Conservation (phyloP, 208 protist genomes). For the Trypanosoma avium region DNA sequence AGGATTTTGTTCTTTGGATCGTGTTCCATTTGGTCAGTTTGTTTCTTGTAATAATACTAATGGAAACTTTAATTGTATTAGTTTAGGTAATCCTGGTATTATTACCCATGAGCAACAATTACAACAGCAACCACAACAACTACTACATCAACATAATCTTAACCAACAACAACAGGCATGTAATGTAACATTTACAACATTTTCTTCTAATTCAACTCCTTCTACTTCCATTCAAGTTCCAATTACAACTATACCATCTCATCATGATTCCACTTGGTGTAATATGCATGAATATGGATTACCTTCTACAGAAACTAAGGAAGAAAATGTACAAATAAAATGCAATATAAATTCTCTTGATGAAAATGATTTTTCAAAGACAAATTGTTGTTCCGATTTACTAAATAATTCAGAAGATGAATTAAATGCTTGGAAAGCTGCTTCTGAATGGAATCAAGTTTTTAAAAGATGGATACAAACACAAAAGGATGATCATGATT, state of each 20-base stretch:
- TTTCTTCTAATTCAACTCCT: conserved; percentile 20
- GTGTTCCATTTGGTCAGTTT: background rate
- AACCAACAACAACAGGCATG: conserved; percentile 24
- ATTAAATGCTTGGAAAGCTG: background rate
- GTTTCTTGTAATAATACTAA: background rate
- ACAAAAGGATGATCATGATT: background rate
- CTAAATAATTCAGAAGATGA: background rate
- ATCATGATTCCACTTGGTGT: background rate
- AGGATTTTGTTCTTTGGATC: background rate
- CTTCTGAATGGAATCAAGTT: background rate
- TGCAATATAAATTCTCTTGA: background rate
- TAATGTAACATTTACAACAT: conserved; percentile 15
- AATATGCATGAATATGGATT: background rate
- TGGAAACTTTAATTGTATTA: conserved; percentile 10
- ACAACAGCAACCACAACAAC: conserved; percentile 1
- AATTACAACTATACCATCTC: background rate
- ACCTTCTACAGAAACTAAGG: background rate
- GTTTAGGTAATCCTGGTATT: too few species aligned
- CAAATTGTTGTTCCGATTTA: background rate
- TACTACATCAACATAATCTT: conserved; percentile 24
- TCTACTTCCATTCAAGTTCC: conserved; percentile 37
- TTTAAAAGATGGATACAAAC: conserved; percentile 12
- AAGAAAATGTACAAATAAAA: background rate
- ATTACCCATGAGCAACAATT: too few species aligned
- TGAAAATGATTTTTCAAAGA: background rate